Evolutionary conservation across 31 red algal genomes (phyloP), one percentile per base, ranked within the genome.

Genomic region (Porphyra umbilicalis): DNA sequence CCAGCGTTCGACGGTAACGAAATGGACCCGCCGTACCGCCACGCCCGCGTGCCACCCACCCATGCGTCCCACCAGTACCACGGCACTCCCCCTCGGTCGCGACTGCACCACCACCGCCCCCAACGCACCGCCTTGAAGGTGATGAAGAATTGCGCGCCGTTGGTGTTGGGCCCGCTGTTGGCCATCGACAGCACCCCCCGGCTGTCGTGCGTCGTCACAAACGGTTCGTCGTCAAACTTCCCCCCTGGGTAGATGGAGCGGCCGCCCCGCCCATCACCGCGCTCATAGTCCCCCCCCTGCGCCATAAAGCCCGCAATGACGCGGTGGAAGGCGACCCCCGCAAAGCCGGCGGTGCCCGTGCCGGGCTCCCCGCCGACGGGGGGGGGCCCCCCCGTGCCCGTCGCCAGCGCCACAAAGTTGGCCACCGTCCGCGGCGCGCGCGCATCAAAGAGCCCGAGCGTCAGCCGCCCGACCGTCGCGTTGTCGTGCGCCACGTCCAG

Each of bases 61-160:
- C n/a, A n/a, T 16, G 38, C 38, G 6, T 39, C 38, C 38, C 38
- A 8, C 38, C 38, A 9, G 7, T 8, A 9, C 38, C 38, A 39
- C 38, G 9, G 7, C 38, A 6, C 38, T 39, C 38, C 38, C 38
- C 38, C 16, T 16, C 36, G 5, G n/a, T n/a, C n/a, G n/a, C n/a
- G n/a, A n/a, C n/a, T n/a, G n/a, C n/a, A n/a, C 77, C 15, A 10
- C 57, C 57, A 13, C 25, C 57, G 25, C 4, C 25, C 57, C 13
- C 57, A 74, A 20, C 76, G 25, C 29, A 35, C 34, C 9, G 34
- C 77, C 30, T 38, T 88, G 81, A 89, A 95, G 0, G 93, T 98
- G 79, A 98, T 93, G 81, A 98, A 96, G 82, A 99, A 99, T 86
- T 99, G 97, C 57, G 68, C 83, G 36, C 91, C 94, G 76, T 99